These are phyloP conservation scores for Saturnispora sanitii DNA, from an alignment of 805 yeast genomes.

Conservation along the genomic window DNA sequence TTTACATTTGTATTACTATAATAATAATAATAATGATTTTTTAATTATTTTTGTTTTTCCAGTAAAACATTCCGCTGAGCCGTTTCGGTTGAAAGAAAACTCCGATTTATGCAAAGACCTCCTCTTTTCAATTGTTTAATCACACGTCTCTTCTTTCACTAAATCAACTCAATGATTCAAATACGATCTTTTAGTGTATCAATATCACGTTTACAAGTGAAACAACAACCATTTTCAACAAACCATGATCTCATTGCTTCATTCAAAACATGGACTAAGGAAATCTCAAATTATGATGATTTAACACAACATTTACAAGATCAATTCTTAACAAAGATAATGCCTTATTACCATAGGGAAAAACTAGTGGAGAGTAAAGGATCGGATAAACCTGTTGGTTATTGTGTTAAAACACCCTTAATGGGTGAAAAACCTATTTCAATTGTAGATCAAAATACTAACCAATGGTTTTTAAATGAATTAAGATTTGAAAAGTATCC, in stretches of 20 bases:
- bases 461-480: conserved; percentile 21
- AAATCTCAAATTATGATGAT: conserved; percentile 12
- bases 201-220: too few species aligned
- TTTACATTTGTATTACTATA: too few species aligned
- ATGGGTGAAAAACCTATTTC: conserved; percentile 4
- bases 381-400: conserved; percentile 13
- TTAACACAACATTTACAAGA: conserved; percentile 21
- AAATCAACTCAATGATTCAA: too few species aligned
- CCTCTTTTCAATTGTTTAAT: too few species aligned
- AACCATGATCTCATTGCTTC: conserved; percentile 11
- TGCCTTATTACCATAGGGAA: conserved; percentile 23
- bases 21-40: too few species aligned
- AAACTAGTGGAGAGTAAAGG: conserved; percentile 8
- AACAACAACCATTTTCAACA: neutral
- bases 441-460: conserved; percentile 4
- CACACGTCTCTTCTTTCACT: too few species aligned
- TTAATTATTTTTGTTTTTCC: too few species aligned
- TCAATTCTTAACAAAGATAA: conserved; percentile 13
- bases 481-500: conserved; percentile 18
- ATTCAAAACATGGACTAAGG: conserved; percentile 19
- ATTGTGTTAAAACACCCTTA: conserved; percentile 13
- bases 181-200: too few species aligned
- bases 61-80: too few species aligned
- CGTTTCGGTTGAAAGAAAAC: too few species aligned
- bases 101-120: too few species aligned